Percentiles rank a stretch among this genome's conserved stretches.
Conservation (phyloP, 2,329 filamentous ascomycete species). For the Cadophora gregata region DNA sequence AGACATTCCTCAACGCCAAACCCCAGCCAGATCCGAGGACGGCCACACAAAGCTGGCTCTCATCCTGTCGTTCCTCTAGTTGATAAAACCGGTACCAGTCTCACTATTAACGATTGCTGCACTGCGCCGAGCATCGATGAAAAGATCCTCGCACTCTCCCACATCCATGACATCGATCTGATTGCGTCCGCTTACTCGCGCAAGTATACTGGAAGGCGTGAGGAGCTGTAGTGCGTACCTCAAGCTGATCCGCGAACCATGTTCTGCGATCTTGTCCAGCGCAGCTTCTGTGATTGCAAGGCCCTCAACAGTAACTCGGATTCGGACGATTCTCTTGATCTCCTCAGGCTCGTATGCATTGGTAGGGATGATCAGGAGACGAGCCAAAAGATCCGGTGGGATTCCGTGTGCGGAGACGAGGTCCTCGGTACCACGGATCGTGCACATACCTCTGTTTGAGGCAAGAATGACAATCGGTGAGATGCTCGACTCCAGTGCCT, state of each 20-base stretch:
- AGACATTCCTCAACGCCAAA: conserved; percentile 36
- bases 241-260: conserved; percentile 88
- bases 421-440: conserved; percentile 85
- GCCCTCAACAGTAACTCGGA: conserved; percentile 82
- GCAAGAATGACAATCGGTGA: conserved; percentile 97
- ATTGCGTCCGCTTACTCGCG: conserved; percentile 78
- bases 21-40: conserved; percentile 28
- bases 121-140: conserved; percentile 82
- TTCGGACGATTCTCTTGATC: conserved; percentile 89
- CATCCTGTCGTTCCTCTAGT: conserved; percentile 36
- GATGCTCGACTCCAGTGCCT: conserved; percentile 92
- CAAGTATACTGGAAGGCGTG: conserved; percentile 72
- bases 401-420: conserved; percentile 90
- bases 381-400: conserved; percentile 89
- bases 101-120: conserved; percentile 70
- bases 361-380: conserved; percentile 94
- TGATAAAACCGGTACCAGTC: conserved; percentile 64
- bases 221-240: conserved; percentile 93
- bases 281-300: conserved; percentile 81
- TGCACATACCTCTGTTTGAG: conserved; percentile 93
- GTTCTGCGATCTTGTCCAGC: conserved; percentile 83
- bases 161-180: conserved; percentile 82
- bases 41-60: conserved; percentile 25
- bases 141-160: conserved; percentile 81
- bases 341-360: conserved; percentile 87